Evolutionary conservation across 805 yeast genomes (phyloP).

Genomic region (Starmerella ratchasimensis): DNA sequence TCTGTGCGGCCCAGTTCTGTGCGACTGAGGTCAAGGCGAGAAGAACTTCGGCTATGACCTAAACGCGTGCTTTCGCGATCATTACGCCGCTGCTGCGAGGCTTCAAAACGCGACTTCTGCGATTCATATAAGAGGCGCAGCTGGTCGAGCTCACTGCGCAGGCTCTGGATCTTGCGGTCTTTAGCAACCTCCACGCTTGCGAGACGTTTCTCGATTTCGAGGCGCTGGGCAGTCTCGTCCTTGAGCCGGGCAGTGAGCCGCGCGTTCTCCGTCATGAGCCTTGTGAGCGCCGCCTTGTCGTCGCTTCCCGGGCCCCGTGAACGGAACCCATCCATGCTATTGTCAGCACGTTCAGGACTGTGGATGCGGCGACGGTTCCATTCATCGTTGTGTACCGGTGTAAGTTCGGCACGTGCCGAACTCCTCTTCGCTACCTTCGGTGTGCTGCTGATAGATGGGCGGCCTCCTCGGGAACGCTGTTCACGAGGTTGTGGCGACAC

Average conservation of each 20-base stretch:
- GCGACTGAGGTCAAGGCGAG: too few species aligned
- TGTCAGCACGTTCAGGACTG: slow-evolving; percentile 13
- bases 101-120: too few species aligned
- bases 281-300: not conserved
- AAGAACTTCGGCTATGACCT: too few species aligned
- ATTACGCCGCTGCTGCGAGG: too few species aligned
- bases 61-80: too few species aligned
- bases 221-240: slow-evolving; percentile 4
- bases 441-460: slow-evolving; percentile 16
- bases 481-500: too few species aligned
- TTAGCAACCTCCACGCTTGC: slow-evolving; percentile 10
- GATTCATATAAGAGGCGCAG: slow-evolving; percentile 6
- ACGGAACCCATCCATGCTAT: not conserved
- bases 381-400: slow-evolving; percentile 18
- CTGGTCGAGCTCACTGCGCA: slow-evolving; percentile 6
- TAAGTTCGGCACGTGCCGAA: slow-evolving; percentile 16
- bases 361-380: slow-evolving; percentile 17
- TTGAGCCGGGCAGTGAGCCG: slow-evolving; percentile 8
- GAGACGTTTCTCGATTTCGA: slow-evolving; percentile 8
- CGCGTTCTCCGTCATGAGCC: slow-evolving; percentile 1
- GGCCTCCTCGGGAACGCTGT: too few species aligned
- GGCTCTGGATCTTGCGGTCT: slow-evolving; percentile 7
- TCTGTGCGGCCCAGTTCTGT: too few species aligned
- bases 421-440: slow-evolving; percentile 18
- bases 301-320: not conserved